Evolutionary conservation across 805 yeast species (phyloP).

Genomic region (Pichia exigua): DNA sequence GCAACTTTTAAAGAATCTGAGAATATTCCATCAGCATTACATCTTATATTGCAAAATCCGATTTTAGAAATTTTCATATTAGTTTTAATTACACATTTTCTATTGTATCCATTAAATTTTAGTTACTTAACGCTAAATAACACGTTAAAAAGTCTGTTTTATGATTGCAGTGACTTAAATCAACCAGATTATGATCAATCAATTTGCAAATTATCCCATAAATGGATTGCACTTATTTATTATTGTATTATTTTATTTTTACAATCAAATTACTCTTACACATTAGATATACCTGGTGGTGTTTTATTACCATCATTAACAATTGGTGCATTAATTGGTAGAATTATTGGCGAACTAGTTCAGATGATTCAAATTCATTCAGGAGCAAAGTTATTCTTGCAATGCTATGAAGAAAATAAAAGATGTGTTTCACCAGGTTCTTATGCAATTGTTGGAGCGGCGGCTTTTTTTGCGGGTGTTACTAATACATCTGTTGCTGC

Average conservation of each 20-base stretch:
- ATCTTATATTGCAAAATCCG: neutral
- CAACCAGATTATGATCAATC: conserved; percentile 8
- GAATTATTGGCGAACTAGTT: conserved; percentile 46
- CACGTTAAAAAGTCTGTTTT: conserved; percentile 52
- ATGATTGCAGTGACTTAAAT: conserved; percentile 43
- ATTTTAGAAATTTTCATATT: conserved; percentile 1
- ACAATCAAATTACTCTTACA: conserved; percentile 62
- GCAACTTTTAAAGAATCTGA: neutral
- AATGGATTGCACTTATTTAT: conserved; percentile 29
- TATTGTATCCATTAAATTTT: conserved; percentile 43
- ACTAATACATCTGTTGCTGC: conserved; percentile 74
- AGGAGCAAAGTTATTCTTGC: conserved; percentile 30
- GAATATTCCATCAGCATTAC: neutral
- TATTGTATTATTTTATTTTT: conserved; percentile 27
- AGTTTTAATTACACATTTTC: conserved; percentile 42
- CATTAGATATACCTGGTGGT: conserved; percentile 64
- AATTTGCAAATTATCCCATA: conserved; percentile 19
- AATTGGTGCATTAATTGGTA: conserved; percentile 53
- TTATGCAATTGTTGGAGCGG: conserved; percentile 85
- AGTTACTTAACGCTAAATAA: conserved; percentile 48
- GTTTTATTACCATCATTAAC: conserved; percentile 55
- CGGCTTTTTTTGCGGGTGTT: conserved; percentile 71
- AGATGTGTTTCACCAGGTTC: conserved; percentile 76
- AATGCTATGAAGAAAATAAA: conserved; percentile 33
- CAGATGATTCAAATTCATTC: conserved; percentile 39